These are phyloP conservation scores for Mortierella polycephala DNA, from an alignment of 371 early-diverging fungal species.

Conservation along the genomic window DNA sequence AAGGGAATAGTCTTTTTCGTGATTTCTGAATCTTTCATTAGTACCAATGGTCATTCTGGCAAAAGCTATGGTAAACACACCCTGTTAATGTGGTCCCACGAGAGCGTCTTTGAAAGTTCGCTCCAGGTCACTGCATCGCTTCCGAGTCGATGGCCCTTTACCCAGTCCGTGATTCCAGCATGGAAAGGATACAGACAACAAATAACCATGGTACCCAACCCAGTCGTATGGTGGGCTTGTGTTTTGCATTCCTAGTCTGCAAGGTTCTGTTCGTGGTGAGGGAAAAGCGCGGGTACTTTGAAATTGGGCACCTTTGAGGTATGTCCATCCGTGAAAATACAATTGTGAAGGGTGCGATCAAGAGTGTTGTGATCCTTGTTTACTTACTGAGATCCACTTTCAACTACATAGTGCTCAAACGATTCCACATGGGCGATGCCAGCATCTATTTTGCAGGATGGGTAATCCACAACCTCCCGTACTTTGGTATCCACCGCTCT, in stretches of 20 bases:
- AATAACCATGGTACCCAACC: conserved; percentile 23
- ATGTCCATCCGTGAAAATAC: background rate
- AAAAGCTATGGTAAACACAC: conserved; percentile 12
- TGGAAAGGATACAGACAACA: conserved; percentile 33
- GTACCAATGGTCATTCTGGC: conserved; percentile 20
- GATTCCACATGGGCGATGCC: conserved; percentile 9
- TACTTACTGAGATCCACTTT: background rate
- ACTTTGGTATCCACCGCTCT: conserved; percentile 15
- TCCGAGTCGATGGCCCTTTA: conserved; percentile 20
- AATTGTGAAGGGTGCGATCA: background rate
- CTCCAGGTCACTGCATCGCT: conserved; percentile 7
- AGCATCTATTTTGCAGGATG: conserved; percentile 22
- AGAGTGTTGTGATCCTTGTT: background rate
- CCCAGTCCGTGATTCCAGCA: conserved; percentile 14
- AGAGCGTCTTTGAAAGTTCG: background rate
- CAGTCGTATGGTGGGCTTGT: conserved; percentile 35
- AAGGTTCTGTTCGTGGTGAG: conserved; percentile 4
- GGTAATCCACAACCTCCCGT: conserved; percentile 32
- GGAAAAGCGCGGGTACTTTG: conserved; percentile 27
- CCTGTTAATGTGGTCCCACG: conserved; percentile 17
- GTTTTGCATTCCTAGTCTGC: background rate
- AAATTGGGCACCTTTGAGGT: conserved; percentile 19
- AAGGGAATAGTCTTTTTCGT: background rate
- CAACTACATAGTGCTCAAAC: conserved; percentile 10
- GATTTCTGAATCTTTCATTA: background rate